Percentiles rank a stretch among this genome's conserved stretches.
These are phyloP conservation scores for Pseudogymnoascus sp. DNA, from an alignment of 2,329 filamentous ascomycete genomes.

Conservation along the genomic window DNA sequence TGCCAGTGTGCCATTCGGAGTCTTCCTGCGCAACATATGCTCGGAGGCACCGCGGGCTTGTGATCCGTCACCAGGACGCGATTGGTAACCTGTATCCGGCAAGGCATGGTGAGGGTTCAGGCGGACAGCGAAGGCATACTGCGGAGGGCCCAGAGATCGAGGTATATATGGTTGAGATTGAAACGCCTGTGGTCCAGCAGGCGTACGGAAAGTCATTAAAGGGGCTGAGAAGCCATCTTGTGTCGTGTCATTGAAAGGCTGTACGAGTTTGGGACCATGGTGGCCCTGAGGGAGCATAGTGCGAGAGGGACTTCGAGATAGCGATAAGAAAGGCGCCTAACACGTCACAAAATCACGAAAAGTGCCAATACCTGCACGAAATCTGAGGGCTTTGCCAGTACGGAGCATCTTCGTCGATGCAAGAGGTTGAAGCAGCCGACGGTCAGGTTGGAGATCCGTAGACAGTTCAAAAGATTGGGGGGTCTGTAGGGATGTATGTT, in stretches of 20 bases:
- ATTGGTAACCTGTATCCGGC: neutral
- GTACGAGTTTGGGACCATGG: conserved; percentile 15
- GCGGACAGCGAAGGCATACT: conserved; percentile 23
- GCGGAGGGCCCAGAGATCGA: conserved; percentile 17
- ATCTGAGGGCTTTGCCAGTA: conserved; percentile 8
- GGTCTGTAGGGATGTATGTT: conserved; percentile 2
- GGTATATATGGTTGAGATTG: conserved; percentile 20
- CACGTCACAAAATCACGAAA: conserved; percentile 20
- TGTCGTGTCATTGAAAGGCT: conserved; percentile 15
- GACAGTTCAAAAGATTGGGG: conserved; percentile 1
- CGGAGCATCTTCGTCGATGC: conserved; percentile 6
- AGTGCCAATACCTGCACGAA: conserved; percentile 30
- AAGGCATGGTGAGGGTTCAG: conserved; percentile 1
- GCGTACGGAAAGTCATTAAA: neutral
- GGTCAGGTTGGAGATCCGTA: neutral
- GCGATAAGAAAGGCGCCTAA: conserved; percentile 33
- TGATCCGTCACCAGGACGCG: conserved; percentile 12
- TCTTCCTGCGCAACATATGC: conserved; percentile 81
- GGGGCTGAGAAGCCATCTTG: conserved; percentile 22
- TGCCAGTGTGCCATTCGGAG: conserved; percentile 85
- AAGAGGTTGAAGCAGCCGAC: neutral
- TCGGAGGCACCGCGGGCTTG: conserved; percentile 39
- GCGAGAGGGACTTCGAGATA: conserved; percentile 29
- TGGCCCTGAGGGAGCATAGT: conserved; percentile 7
- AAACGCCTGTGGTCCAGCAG: conserved; percentile 4